Base-by-base conservation (phyloP, 2,329 filamentous ascomycete genomes). In the Colletotrichum sp. region DNA sequence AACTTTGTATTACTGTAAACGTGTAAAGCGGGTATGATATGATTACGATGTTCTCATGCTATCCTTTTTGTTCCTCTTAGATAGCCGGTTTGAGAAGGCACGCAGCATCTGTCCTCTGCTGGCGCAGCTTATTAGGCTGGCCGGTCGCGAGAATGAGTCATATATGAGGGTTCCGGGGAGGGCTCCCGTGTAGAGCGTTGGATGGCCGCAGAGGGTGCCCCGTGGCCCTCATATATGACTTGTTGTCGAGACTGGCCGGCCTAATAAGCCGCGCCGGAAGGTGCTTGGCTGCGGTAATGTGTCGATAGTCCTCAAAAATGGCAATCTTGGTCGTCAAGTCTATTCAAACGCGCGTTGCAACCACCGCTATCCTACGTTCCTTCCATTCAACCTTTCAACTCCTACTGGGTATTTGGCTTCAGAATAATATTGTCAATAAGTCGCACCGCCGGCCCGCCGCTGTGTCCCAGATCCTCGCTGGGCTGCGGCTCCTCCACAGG, bases 371-470 rank as follows among this genome's bases (percentile, higher is more conserved):
- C 34, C 13, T 36, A 8, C 34, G 6, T 36, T 36, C 30, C 30
- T 32, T 32, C 30, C 30, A 32, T 32, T 3, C 8, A 30, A 27
- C 4, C 8, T 39, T 68, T 76, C n/a, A 27, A n/a, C 49, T 30
- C 22, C 52, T 72, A 75, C 32, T 75, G 75, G 52, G 66, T 68
- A 52, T 77, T 78, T 0, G 90, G 88, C 79, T 89, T 86, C 39
- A 96, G 83, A 71, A 98, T 93, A 78, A 99, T 93, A 82, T 99
- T 99, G 82, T 99, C 97, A 83, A 99, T 98, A 84, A 99, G 87
- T 77, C 97, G 90, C 64, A 99, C 97, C 1, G 93, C 84, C 19
- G 95, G 95, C 2, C 93, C 93, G 5, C 92, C 93, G 71, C 91
- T 90, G 77, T 92, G 92, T 5, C 96, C 96, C 30, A 96, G 84